These are phyloP conservation scores for Aureobasidium pullulans DNA, from an alignment of 2,329 filamentous ascomycete species.

Conservation along the genomic window DNA sequence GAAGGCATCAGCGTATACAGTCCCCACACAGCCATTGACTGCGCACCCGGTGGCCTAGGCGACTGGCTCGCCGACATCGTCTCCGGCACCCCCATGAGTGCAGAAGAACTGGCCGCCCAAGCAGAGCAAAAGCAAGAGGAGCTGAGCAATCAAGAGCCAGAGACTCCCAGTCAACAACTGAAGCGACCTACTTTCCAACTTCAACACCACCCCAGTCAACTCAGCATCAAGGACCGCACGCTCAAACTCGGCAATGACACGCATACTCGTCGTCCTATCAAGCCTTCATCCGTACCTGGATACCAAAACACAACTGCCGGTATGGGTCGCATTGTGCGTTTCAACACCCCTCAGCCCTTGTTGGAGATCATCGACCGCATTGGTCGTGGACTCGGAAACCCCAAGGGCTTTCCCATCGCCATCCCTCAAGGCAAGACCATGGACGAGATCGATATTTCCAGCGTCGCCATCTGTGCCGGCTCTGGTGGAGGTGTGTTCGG, in stretches of 20 bases:
- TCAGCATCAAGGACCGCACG: constrained; percentile 26
- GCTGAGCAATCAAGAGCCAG: neutral
- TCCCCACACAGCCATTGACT: constrained; percentile 91
- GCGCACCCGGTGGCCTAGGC: constrained; percentile 74
- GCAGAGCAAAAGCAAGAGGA: constrained; percentile 9
- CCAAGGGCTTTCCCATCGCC: constrained; percentile 57
- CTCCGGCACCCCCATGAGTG: constrained; percentile 44
- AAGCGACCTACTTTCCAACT: constrained; percentile 37
- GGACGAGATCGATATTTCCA: constrained; percentile 51
- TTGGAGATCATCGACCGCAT: constrained; percentile 55
- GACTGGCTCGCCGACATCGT: constrained; percentile 91
- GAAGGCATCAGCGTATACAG: constrained; percentile 92
- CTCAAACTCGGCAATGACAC: constrained; percentile 33
- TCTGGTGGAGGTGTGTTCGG: constrained; percentile 74
- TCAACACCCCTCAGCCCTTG: constrained; percentile 46
- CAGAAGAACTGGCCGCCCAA: constrained; percentile 17
- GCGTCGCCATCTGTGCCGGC: constrained; percentile 82
- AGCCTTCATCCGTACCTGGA: constrained; percentile 37
- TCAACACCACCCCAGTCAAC: constrained; percentile 43
- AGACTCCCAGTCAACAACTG: constrained; percentile 26
- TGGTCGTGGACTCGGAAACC: constrained; percentile 55
- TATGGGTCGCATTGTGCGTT: constrained; percentile 54
- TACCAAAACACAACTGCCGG: constrained; percentile 44
- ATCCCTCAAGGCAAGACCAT: constrained; percentile 53
- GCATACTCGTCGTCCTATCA: constrained; percentile 49